These are phyloP conservation scores for Blyttiomyces sp. DNA, from an alignment of 371 early-diverging fungal species.

Conservation along the genomic window DNA sequence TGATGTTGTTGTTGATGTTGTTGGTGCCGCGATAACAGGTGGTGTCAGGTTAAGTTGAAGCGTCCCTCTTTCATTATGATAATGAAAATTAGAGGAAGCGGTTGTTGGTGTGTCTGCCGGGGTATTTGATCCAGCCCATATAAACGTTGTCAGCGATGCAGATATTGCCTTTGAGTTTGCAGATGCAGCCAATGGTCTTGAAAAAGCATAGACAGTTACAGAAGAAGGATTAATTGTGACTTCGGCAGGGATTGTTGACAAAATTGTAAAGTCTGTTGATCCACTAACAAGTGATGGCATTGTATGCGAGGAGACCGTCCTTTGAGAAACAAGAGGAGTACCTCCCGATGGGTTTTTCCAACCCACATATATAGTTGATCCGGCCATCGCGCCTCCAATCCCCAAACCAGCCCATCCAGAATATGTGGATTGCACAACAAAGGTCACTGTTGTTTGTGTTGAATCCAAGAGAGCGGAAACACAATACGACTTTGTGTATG, in stretches of 20 bases:
- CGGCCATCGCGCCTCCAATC: neutral
- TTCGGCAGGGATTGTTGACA: neutral
- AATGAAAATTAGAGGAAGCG: too few species aligned
- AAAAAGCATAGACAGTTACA: neutral
- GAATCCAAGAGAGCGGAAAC: too few species aligned
- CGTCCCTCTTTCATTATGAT: too few species aligned
- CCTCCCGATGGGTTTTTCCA: neutral
- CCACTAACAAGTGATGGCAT: neutral
- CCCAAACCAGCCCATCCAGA: conserved; percentile 7
- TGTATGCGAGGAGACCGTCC: neutral
- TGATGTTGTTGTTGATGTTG: neutral
- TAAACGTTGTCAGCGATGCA: neutral
- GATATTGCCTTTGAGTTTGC: neutral
- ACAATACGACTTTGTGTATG: too few species aligned
- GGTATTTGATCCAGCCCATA: too few species aligned
- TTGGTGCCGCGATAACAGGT: too few species aligned
- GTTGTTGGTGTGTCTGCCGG: too few species aligned
- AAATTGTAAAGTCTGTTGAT: neutral
- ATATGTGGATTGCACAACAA: too few species aligned
- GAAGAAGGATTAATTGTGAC: neutral
- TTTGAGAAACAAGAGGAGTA: neutral
- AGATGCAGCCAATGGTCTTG: neutral
- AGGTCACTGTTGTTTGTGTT: too few species aligned
- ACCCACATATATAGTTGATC: conserved; percentile 4
- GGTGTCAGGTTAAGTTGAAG: too few species aligned